Evolutionary conservation across 2,329 filamentous ascomycete genomes (phyloP).

Genomic region (Arthrocladium fulminans): DNA sequence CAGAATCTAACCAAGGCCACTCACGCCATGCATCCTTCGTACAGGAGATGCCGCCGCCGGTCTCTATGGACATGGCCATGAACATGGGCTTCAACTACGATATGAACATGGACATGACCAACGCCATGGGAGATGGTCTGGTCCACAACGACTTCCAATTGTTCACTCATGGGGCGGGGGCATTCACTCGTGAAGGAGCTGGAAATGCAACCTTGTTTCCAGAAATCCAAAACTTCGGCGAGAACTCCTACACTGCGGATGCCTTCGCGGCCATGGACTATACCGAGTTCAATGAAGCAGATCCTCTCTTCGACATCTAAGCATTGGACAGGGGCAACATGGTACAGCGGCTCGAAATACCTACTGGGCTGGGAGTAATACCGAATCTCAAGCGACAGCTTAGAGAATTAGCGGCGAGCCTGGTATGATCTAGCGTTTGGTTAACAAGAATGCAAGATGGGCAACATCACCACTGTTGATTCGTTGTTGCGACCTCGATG

Average conservation of each 20-base stretch:
- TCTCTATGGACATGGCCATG: constrained; percentile 13
- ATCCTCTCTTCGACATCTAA: not conserved
- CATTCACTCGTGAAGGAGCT: constrained; percentile 20
- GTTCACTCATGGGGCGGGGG: constrained; percentile 17
- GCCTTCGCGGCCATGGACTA: not conserved
- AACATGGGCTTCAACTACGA: not conserved
- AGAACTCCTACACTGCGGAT: not conserved
- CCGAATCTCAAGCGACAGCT: not conserved
- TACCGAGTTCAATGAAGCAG: not conserved
- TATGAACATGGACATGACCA: not conserved
- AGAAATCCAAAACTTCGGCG: not conserved
- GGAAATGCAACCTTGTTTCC: constrained; percentile 22
- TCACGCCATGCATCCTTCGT: constrained; percentile 22
- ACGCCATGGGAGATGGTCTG: not conserved
- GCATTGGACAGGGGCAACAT: not conserved
- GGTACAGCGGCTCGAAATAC: not conserved
- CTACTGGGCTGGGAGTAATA: not conserved
- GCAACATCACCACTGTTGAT: too few species aligned
- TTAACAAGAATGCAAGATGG: not conserved
- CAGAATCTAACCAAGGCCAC: constrained; percentile 18
- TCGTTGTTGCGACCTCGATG: too few species aligned
- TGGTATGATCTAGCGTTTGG: too few species aligned
- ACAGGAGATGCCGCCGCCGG: constrained; percentile 11
- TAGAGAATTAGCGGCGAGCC: not conserved
- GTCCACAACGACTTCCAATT: constrained; percentile 17